Evolutionary conservation across 148 eudicot species (phyloP).

Genomic region (Salicornia ramosissima): DNA sequence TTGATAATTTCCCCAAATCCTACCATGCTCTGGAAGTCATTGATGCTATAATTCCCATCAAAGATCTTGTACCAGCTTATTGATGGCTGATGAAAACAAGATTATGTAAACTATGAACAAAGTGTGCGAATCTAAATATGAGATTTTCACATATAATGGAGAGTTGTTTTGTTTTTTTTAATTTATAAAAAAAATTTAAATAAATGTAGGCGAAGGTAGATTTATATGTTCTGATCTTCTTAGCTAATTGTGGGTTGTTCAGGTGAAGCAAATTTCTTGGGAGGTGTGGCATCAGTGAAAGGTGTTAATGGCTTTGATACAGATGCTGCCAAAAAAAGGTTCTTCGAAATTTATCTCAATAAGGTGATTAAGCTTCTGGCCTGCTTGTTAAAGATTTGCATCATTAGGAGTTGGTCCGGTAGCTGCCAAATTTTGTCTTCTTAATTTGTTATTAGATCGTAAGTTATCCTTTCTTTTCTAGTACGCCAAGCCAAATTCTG

Average conservation of each 20-base stretch:
- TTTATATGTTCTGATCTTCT: no score
- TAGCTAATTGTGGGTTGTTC: constrained; percentile 1
- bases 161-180: background rate
- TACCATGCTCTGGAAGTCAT: no score
- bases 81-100: no score
- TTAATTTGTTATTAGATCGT: constrained; percentile 1
- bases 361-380: constrained; percentile 54
- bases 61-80: no score
- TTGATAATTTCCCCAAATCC: no score
- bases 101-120: no score
- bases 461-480: constrained; percentile 21
- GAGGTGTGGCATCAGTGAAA: constrained; percentile 82
- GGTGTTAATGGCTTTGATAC: constrained; percentile 72
- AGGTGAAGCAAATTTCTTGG: constrained; percentile 97
- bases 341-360: constrained; percentile 83
- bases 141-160: no score
- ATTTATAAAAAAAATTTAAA: no score
- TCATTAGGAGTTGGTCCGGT: background rate
- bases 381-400: background rate
- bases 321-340: constrained; percentile 85
- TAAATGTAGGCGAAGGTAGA: no score
- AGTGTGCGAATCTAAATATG: no score
- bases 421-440: constrained; percentile 10
- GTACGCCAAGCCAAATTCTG: constrained; percentile 94
- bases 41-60: no score